Evolutionary conservation across 139 green algal species (phyloP).

Genomic region (Volvox africanus): DNA sequence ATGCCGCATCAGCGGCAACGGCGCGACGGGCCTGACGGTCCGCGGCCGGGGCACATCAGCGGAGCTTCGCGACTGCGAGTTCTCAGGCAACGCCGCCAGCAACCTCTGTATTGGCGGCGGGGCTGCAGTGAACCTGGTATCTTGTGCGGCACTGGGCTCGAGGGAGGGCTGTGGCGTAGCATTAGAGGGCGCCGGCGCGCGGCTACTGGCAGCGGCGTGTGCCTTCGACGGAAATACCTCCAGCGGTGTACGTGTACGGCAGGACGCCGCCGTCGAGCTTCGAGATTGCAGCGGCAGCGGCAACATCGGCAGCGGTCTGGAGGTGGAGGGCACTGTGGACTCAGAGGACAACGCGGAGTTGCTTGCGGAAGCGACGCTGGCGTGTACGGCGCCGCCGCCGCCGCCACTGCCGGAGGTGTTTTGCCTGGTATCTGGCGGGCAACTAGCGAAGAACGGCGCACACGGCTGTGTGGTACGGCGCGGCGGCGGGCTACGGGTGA

Average conservation of each 20-base stretch:
- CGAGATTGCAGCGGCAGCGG: conserved; percentile 3
- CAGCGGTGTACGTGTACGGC: conserved; percentile 3
- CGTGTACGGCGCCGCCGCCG: background rate
- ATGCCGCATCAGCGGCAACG: background rate
- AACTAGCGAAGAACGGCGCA: conserved; percentile 21
- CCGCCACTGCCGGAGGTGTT: background rate
- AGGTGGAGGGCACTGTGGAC: background rate
- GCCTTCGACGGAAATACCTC: conserved; percentile 7
- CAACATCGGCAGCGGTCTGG: background rate
- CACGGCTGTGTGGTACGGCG: background rate
- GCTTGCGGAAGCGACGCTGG: background rate
- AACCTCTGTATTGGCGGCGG: background rate
- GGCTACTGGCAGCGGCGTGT: conserved; percentile 7
- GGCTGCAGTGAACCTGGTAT: background rate
- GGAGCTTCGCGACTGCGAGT: conserved; percentile 23
- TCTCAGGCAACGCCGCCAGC: background rate
- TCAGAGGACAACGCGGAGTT: background rate
- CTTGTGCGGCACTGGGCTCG: background rate
- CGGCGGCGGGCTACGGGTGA: background rate
- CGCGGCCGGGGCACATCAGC: background rate
- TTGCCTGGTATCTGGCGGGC: background rate
- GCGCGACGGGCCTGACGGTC: background rate
- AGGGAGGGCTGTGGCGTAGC: background rate
- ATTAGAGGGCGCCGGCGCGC: background rate
- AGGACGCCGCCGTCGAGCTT: background rate